Evolutionary conservation across 495 filamentous ascomycete species (phyloP).

Genomic region (Rhizodiscina lignyota): DNA sequence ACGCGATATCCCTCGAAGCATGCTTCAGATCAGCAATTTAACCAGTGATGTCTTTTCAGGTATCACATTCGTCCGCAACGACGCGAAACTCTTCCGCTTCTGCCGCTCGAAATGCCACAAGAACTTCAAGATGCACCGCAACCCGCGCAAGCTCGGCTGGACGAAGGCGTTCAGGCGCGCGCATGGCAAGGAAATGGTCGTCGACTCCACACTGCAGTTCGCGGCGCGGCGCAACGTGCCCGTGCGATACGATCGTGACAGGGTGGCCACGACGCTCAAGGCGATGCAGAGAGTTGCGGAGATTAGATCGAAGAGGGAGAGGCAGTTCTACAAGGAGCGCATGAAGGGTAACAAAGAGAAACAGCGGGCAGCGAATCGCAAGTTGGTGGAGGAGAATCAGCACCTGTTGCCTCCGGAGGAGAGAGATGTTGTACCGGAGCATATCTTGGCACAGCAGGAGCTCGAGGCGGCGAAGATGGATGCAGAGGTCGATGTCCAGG

Average conservation of each 20-base stretch:
- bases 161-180: constrained; percentile 22
- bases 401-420: constrained; percentile 51
- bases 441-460: constrained; percentile 33
- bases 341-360: constrained; percentile 77
- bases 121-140: constrained; percentile 98
- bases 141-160: constrained; percentile 42
- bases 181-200: constrained; percentile 60
- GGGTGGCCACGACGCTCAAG: constrained; percentile 68
- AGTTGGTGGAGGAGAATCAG: constrained; percentile 79
- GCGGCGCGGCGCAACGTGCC: constrained; percentile 85
- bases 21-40: not conserved
- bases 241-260: constrained; percentile 83
- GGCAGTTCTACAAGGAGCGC: constrained; percentile 79
- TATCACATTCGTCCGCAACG: constrained; percentile 69
- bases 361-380: constrained; percentile 61
- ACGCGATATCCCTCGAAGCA: not conserved
- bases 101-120: constrained; percentile 88
- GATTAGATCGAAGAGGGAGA: constrained; percentile 68
- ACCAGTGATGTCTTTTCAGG: constrained; percentile 23
- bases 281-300: constrained; percentile 86
- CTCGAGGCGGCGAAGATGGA: constrained; percentile 29
- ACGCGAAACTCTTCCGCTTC: constrained; percentile 2
- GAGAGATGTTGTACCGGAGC: constrained; percentile 27
- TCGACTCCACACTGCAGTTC: constrained; percentile 88
- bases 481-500: constrained; percentile 26